A percentile compares a stretch with the other conserved stretches of the same genome.
Evolutionary conservation across 352 stramenopile genomes (phyloP).

Genomic region (Globisporangium lucens): DNA sequence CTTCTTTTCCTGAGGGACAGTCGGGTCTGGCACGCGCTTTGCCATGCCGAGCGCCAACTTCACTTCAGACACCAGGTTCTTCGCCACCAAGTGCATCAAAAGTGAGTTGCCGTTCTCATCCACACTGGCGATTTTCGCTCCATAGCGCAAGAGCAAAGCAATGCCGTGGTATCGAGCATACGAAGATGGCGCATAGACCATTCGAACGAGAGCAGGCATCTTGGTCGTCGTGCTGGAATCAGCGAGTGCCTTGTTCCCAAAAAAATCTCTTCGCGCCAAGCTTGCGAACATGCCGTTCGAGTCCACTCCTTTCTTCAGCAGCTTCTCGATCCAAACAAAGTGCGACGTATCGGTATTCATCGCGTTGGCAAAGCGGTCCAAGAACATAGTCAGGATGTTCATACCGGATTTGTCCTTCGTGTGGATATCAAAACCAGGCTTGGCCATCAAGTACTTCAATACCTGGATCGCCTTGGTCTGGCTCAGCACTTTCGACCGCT

Average conservation of each 20-base stretch:
- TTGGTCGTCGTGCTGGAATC: constrained; percentile 23
- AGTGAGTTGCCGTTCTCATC: constrained; percentile 59
- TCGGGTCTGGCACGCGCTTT: constrained; percentile 39
- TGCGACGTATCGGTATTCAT: constrained; percentile 21
- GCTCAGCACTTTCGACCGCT: constrained; percentile 29
- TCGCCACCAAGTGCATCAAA: constrained; percentile 55
- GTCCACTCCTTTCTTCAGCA: constrained; percentile 57
- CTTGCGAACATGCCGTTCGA: constrained; percentile 46
- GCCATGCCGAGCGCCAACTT: constrained; percentile 44
- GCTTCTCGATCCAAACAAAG: constrained; percentile 43
- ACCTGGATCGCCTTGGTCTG: constrained; percentile 28
- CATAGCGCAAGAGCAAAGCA: constrained; percentile 52
- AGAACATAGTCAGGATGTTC: constrained; percentile 48
- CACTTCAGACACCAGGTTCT: constrained; percentile 47
- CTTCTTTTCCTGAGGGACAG: constrained; percentile 24
- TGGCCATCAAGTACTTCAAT: constrained; percentile 47
- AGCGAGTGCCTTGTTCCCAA: constrained; percentile 31
- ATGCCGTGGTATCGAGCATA: constrained; percentile 36
- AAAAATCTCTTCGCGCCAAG: constrained; percentile 28
- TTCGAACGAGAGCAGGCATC: constrained; percentile 43
- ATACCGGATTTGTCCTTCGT: constrained; percentile 34
- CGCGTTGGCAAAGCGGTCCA: constrained; percentile 53
- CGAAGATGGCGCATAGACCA: constrained; percentile 32
- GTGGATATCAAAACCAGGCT: constrained; percentile 36
- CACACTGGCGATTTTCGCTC: constrained; percentile 40